Percentiles rank a stretch among this genome's conserved stretches.
Evolutionary conservation across 805 yeast species (phyloP).

Genomic region (Yarrowia osloensis): DNA sequence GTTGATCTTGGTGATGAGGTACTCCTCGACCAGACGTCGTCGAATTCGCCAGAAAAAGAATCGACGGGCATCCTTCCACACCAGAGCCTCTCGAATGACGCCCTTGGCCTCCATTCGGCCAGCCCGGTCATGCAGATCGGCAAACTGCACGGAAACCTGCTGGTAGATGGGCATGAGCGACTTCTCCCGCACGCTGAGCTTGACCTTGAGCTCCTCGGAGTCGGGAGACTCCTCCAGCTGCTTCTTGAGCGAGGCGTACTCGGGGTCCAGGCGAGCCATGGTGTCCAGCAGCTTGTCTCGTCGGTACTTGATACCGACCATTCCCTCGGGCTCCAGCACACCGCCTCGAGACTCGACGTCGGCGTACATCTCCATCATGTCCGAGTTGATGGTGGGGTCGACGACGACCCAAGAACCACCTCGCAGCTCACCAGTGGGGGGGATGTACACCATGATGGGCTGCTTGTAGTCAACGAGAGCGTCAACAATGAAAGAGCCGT

Average conservation of each 20-base stretch:
- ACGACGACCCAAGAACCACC: constrained; percentile 99
- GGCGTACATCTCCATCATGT: constrained; percentile 99
- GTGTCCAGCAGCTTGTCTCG: constrained; percentile 88
- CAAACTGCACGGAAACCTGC: constrained; percentile 93
- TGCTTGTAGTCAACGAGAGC: constrained; percentile 94
- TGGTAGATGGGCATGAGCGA: constrained; percentile 81
- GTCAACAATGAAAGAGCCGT: constrained; percentile 95
- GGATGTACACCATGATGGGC: constrained; percentile 95
- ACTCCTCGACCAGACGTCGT: constrained; percentile 92
- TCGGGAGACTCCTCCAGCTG: constrained; percentile 52
- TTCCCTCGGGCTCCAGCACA: constrained; percentile 98
- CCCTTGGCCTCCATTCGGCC: constrained; percentile 98
- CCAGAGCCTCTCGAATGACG: constrained; percentile 77
- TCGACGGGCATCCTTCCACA: constrained; percentile 87
- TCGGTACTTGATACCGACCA: constrained; percentile 98
- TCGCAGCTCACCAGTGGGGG: constrained; percentile 97
- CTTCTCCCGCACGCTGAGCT: constrained; percentile 77
- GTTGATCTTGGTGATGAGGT: constrained; percentile 71
- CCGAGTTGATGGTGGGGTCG: constrained; percentile 95
- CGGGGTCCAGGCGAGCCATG: constrained; percentile 84
- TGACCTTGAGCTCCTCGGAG: constrained; percentile 62
- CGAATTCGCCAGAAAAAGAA: constrained; percentile 99
- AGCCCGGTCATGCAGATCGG: constrained; percentile 96
- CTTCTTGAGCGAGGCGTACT: constrained; percentile 64
- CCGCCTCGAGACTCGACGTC: constrained; percentile 95